A percentile compares a stretch with the other conserved stretches of the same genome.
These are phyloP conservation scores for Sequoiadendron giganteum DNA, from an alignment of 75 land plant genomes.

Conservation along the genomic window DNA sequence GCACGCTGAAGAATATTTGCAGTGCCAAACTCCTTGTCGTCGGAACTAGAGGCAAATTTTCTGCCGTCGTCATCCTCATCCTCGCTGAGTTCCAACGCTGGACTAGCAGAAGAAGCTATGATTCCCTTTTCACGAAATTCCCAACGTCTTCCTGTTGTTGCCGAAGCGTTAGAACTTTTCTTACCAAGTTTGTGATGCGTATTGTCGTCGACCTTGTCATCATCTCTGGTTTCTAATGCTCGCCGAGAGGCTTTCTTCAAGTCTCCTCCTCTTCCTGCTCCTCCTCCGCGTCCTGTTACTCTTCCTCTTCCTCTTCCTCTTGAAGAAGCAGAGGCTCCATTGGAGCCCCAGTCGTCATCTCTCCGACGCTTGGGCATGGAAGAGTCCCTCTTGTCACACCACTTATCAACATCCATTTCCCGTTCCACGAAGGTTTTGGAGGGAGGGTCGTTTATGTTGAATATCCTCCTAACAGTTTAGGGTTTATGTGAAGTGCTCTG, in stretches of 20 bases:
- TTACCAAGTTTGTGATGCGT: no score
- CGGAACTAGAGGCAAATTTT: background rate
- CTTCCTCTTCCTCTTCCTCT: background rate
- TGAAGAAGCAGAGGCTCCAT: background rate
- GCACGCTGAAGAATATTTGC: background rate
- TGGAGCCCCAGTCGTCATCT: background rate
- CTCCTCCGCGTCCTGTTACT: background rate
- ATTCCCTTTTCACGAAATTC: no score
- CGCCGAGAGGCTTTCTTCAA: background rate
- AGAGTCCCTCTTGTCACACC: background rate
- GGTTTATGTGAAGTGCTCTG: no score
- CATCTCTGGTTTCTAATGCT: background rate
- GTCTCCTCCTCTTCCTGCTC: background rate
- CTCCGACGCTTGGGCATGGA: background rate
- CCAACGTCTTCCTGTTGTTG: background rate
- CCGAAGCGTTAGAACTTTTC: no score
- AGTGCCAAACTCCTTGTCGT: background rate
- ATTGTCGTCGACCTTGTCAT: background rate
- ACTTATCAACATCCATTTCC: background rate
- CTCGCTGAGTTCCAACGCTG: background rate
- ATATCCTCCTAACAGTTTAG: no score
- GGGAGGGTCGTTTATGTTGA: background rate
- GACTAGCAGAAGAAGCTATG: background rate
- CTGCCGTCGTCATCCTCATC: background rate
- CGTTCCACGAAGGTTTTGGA: background rate